Base-by-base conservation (phyloP, 176 grass and related monocot genomes). In the Juncus inflexus region DNA sequence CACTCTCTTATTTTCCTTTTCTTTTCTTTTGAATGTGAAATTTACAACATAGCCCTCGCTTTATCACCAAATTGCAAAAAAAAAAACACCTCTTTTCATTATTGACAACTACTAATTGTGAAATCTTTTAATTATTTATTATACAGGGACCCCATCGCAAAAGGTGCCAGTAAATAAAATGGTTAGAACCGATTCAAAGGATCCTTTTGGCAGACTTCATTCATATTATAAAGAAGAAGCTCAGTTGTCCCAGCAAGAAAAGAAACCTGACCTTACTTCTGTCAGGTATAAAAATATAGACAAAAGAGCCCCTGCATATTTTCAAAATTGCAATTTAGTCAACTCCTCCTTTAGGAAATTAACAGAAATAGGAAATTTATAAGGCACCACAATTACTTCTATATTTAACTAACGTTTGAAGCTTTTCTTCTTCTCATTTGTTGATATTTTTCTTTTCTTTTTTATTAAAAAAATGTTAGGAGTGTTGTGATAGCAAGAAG, bases 401-500 rank as follows among this genome's bases (percentile, higher is more conserved):
- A 66, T 67, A 67, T 67, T 67, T 37, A 28, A 67, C 10, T 35
- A 3, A 52, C 12, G 45, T 52, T 9, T 67, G 47, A 15, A 52
- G 43, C 15, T 12, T 12, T 35, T 42, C 35, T 37, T 6, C 43
- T 67, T 67, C 47, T 13, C 52, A 7, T 52, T 52, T 52, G 7
- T 52, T 8, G 49, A 52, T 52, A 52, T 52, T 55, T 69, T 50
- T 75, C 8, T 36, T 74, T 53, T 42, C 39, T 70, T 40, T 73
- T 55, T 71, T 36, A 14, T 71, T 67, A 9, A 47, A 70, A 3
- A 55, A 79, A 13, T 63, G 40, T 61, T 74, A 90, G 87, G 80
- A 91, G 87, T 83, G 74, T 86, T 86, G 81, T 96, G 50, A 82
- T 84, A 74, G 81, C 79, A 81, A 87, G 91, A 61, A 86, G 91